A percentile compares a stretch with the other conserved stretches of the same genome.
Conservation (phyloP, 1,139 yeast species). For the Pichia sp. region DNA sequence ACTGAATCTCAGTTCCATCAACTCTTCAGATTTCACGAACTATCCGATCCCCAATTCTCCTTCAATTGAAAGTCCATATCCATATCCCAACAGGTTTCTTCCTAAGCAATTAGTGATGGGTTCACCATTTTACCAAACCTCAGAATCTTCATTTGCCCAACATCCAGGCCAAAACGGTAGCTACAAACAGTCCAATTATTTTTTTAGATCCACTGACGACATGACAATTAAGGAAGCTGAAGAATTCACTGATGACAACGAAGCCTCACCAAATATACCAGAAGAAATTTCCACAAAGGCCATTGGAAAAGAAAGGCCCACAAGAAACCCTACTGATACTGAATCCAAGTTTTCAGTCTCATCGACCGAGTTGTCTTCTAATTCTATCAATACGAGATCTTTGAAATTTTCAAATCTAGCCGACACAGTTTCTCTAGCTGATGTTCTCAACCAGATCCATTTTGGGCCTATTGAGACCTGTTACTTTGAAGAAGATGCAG, state of each 20-base stretch:
- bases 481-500: constrained; percentile 15
- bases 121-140: constrained; percentile 52
- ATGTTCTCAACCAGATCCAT: constrained; percentile 17
- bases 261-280: not conserved
- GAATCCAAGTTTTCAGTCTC: no score
- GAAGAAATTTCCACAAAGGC: not conserved
- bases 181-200: not conserved
- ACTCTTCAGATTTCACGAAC: no score
- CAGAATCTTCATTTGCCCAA: constrained; percentile 9
- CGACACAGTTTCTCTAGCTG: constrained; percentile 27
- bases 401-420: constrained; percentile 20
- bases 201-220: not conserved
- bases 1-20: no score
- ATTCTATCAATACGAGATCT: constrained; percentile 4
- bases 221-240: not conserved
- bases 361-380: no score
- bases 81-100: constrained; percentile 53
- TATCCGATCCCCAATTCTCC: no score
- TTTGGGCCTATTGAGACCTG: constrained; percentile 37
- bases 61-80: not conserved
- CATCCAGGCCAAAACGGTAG: not conserved
- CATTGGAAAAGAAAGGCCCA: not conserved
- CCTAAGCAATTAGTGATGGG: constrained; percentile 62
- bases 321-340: not conserved
- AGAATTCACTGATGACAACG: not conserved